Conservation (phyloP, 768 basidiomycete genomes). For the Rhizopogon sp. region DNA sequence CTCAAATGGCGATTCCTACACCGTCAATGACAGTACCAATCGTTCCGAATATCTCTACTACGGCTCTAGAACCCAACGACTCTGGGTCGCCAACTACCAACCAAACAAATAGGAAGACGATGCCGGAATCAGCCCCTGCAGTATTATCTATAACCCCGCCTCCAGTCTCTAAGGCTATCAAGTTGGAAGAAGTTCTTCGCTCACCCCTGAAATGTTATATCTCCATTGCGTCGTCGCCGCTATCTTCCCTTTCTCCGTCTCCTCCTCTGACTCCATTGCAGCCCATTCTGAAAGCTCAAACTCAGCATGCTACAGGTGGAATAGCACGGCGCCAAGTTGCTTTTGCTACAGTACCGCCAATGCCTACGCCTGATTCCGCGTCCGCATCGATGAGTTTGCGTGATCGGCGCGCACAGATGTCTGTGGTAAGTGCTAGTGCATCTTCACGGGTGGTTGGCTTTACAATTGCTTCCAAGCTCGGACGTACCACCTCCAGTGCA, state of each 20-base stretch:
- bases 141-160: neutral
- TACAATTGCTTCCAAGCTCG: slow-evolving; percentile 13
- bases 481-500: slow-evolving; percentile 14
- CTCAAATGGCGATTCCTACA: neutral
- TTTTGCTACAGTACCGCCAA: neutral
- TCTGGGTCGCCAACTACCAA: neutral
- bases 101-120: neutral
- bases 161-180: slow-evolving; percentile 8
- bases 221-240: slow-evolving; percentile 13
- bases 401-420: slow-evolving; percentile 26
- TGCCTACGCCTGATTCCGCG: slow-evolving; percentile 6
- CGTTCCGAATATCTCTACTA: neutral
- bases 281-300: neutral
- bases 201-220: slow-evolving; percentile 3
- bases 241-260: slow-evolving; percentile 6
- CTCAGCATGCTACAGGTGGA: neutral
- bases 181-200: slow-evolving; percentile 13
- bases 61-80: neutral
- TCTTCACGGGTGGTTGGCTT: neutral
- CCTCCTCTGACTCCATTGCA: neutral
- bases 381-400: slow-evolving; percentile 26
- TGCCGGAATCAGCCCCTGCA: neutral
- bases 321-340: neutral
- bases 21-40: neutral
- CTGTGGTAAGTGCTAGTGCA: slow-evolving; percentile 13